Evolutionary conservation across 2,329 filamentous ascomycete species (phyloP).

Genomic region (Penicillium sp.): DNA sequence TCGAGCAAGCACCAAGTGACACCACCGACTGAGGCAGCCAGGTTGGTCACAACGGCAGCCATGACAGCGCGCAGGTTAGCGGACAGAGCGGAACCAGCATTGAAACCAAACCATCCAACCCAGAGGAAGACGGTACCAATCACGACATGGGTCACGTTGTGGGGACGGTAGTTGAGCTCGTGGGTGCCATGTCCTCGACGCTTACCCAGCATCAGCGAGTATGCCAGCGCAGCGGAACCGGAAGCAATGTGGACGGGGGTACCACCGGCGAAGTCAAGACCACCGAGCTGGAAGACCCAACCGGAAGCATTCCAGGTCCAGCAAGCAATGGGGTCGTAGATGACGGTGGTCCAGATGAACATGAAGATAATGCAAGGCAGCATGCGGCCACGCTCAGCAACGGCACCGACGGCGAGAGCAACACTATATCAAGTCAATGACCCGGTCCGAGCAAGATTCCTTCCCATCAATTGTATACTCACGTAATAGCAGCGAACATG

Average conservation of each 20-base stretch:
- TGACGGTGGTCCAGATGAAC: constrained; percentile 86
- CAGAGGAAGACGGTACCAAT: constrained; percentile 92
- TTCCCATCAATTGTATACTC: constrained; percentile 41
- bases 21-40: constrained; percentile 80
- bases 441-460: not conserved
- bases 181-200: constrained; percentile 80
- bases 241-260: constrained; percentile 89
- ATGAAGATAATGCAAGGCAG: constrained; percentile 88
- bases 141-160: constrained; percentile 91
- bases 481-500: constrained; percentile 74
- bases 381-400: constrained; percentile 85
- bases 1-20: constrained; percentile 89
- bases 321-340: constrained; percentile 92
- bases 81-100: constrained; percentile 77
- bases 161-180: constrained; percentile 86
- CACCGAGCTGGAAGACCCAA: constrained; percentile 78
- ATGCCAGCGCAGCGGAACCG: constrained; percentile 79
- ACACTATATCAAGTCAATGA: constrained; percentile 53
- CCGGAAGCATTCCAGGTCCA: constrained; percentile 90
- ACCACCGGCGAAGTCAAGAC: constrained; percentile 85
- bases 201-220: constrained; percentile 89
- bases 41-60: constrained; percentile 82
- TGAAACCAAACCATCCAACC: constrained; percentile 97
- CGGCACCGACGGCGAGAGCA: constrained; percentile 79
- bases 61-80: constrained; percentile 84